phyloP scores from a whole-genome alignment of 305 asterid species.

The Coffea humblotiana region DNA sequence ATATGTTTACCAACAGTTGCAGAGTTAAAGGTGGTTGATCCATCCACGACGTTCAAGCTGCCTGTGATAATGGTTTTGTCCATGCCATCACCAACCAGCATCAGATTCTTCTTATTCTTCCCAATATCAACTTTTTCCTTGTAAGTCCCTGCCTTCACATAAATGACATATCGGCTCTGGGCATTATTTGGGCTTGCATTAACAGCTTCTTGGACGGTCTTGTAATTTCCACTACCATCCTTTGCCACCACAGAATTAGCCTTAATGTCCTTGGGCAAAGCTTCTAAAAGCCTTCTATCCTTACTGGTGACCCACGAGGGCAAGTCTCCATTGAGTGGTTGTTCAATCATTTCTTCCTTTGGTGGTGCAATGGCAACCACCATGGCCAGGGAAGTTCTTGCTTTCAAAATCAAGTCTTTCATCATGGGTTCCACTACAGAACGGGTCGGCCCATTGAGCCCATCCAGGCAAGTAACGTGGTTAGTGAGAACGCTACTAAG shows the following conservation, averaged over 20 bases:
- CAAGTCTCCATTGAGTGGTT: neutral
- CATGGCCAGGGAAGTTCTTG: conserved; percentile 28
- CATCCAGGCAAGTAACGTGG: conserved; percentile 33
- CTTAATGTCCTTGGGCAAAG: conserved; percentile 14
- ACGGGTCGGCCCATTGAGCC: neutral
- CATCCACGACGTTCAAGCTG: conserved; percentile 45
- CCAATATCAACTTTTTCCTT: conserved; percentile 54
- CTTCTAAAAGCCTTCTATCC: conserved; percentile 27
- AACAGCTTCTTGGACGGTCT: conserved; percentile 48
- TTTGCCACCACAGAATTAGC: conserved; percentile 48
- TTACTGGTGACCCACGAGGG: conserved; percentile 26
- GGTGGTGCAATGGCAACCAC: conserved; percentile 26
- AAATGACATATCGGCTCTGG: conserved; percentile 43
- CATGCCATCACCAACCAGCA: conserved; percentile 78
- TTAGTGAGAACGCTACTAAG: conserved; percentile 30
- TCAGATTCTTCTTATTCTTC: conserved; percentile 57
- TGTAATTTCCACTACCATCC: conserved; percentile 53
- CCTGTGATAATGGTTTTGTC: conserved; percentile 64
- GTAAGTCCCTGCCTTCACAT: conserved; percentile 64
- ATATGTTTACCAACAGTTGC: conserved; percentile 62
- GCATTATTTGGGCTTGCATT: conserved; percentile 44
- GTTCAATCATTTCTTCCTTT: neutral
- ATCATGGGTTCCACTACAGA: conserved; percentile 21
- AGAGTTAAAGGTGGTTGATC: conserved; percentile 59
- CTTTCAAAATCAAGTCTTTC: conserved; percentile 20